Evolutionary conservation across 1,284 basidiomycete species (phyloP).

Genomic region (Ganoderma boninense): DNA sequence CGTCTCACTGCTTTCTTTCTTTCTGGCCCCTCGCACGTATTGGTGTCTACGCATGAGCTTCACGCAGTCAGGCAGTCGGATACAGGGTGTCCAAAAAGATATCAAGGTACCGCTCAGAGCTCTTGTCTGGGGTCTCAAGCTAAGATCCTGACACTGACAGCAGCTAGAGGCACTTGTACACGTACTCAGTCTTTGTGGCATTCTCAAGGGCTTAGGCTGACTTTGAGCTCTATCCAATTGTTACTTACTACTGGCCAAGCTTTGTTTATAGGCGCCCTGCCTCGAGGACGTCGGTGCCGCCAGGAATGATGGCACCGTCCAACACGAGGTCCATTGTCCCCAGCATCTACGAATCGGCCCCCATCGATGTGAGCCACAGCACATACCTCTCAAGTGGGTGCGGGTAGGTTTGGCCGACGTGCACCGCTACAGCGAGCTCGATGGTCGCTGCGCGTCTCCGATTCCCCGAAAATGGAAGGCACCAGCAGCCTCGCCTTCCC

Average conservation of each 20-base stretch:
- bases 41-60: not conserved
- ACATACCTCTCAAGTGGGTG: not conserved
- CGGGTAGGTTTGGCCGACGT: not conserved
- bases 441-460: not conserved
- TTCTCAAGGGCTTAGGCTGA: not conserved
- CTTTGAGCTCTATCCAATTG: not conserved
- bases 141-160: no score
- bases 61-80: not conserved
- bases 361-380: slow-evolving; percentile 2
- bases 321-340: not conserved
- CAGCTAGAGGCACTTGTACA: not conserved
- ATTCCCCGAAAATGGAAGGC: not conserved
- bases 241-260: not conserved
- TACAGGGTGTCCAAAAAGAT: not conserved
- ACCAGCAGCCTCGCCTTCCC: not conserved
- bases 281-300: not conserved
- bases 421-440: not conserved
- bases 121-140: no score
- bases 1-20: not conserved
- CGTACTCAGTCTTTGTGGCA: not conserved
- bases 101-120: not conserved
- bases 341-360: not conserved
- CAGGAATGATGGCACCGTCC: not conserved
- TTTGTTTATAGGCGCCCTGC: not conserved
- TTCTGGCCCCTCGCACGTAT: not conserved